Evolutionary conservation across 768 basidiomycete species (phyloP).

Genomic region (Russula olivacea): DNA sequence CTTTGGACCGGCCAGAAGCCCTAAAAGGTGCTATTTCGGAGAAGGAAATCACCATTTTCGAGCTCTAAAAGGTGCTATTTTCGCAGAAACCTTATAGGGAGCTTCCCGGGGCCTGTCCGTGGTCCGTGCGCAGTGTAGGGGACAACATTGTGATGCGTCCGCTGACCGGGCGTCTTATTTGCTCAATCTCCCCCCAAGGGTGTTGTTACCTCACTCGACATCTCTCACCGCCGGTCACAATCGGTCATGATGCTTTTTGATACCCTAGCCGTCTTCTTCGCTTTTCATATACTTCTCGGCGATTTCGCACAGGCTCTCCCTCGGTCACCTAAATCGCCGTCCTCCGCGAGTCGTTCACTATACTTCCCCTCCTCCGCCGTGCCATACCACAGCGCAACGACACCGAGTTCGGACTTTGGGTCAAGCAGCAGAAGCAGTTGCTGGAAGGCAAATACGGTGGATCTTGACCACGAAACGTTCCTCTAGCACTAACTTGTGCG

Average conservation of each 20-base stretch:
- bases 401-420: constrained; percentile 25
- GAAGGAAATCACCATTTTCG: no score
- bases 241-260: constrained; percentile 7
- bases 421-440: constrained; percentile 29
- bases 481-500: constrained; percentile 28
- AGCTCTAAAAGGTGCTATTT: no score
- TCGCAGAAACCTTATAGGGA: no score
- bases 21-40: no score
- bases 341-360: constrained; percentile 11
- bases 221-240: no score
- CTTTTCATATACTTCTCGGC: constrained; percentile 5
- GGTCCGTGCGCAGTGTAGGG: no score
- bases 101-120: no score
- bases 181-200: no score
- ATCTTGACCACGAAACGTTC: constrained; percentile 23
- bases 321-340: background rate
- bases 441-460: constrained; percentile 31
- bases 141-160: no score
- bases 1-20: no score
- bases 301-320: constrained; percentile 26
- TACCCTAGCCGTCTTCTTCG: background rate
- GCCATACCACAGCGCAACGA: constrained; percentile 10
- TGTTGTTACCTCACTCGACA: no score
- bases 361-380: constrained; percentile 27
- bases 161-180: no score